Evolutionary conservation across 306 rosid genomes (phyloP).

Genomic region (Malus sieversii): DNA sequence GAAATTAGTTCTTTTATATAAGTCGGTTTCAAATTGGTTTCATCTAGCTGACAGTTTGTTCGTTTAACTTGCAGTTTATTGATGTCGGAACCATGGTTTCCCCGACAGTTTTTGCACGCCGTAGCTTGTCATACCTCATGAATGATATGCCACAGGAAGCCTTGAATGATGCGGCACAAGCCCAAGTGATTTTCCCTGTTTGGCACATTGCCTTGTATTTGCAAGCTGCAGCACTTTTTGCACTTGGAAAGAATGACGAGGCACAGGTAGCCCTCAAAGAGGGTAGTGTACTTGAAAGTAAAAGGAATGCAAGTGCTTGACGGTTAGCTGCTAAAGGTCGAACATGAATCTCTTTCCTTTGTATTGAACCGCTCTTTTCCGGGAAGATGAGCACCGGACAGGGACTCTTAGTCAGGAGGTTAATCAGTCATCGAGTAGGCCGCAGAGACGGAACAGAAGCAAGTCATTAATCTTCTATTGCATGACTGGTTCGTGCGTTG

Average conservation of each 20-base stretch:
- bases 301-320: conserved; percentile 39
- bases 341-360: conserved; percentile 4
- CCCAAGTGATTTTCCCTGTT: conserved; percentile 67
- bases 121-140: conserved; percentile 71
- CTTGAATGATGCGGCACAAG: conserved; percentile 68
- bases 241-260: conserved; percentile 50
- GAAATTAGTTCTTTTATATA: neutral
- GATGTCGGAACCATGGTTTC: conserved; percentile 84
- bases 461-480: conserved; percentile 30
- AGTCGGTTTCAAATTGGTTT: neutral
- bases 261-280: conserved; percentile 77
- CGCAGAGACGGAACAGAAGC: conserved; percentile 22
- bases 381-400: conserved; percentile 23
- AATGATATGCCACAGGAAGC: conserved; percentile 75
- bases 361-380: conserved; percentile 14
- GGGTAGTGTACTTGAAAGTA: conserved; percentile 64
- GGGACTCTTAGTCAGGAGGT: conserved; percentile 2
- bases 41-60: conserved; percentile 24
- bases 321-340: conserved; percentile 1
- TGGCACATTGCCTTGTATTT: conserved; percentile 82
- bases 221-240: conserved; percentile 65
- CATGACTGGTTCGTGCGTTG: conserved; percentile 39
- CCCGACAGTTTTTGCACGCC: conserved; percentile 87
- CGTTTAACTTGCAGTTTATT: conserved; percentile 57
- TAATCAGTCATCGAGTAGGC: conserved; percentile 14